Evolutionary conservation across 306 rosid genomes (phyloP).

Genomic region (Rubus parviflorus): DNA sequence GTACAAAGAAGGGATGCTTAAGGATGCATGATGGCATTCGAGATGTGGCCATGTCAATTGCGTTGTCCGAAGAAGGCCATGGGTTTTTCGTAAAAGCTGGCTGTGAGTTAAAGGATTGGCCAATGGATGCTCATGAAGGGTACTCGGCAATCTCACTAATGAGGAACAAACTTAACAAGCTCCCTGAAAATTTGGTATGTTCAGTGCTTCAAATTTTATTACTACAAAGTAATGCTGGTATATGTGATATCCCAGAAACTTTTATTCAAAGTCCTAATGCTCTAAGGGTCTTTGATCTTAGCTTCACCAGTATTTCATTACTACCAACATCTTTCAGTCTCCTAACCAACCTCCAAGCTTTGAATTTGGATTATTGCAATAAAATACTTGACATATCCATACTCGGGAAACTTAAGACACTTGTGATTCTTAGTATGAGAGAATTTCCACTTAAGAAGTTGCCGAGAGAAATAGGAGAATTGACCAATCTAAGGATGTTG

Average conservation of each 20-base stretch:
- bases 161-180: slow-evolving; percentile 12
- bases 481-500: background rate
- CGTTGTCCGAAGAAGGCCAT: background rate
- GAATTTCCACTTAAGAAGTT: background rate
- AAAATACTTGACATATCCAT: background rate
- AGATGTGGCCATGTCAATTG: slow-evolving; percentile 22
- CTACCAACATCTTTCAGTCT: background rate
- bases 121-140: background rate
- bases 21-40: slow-evolving; percentile 33
- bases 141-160: slow-evolving; percentile 13
- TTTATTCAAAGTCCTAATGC: background rate
- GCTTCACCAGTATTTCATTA: background rate
- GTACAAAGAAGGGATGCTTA: background rate
- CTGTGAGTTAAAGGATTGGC: background rate
- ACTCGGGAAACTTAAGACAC: background rate
- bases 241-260: background rate
- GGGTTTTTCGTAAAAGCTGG: slow-evolving; percentile 7
- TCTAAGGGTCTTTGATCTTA: background rate
- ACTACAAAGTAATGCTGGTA: slow-evolving; percentile 10
- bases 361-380: slow-evolving; percentile 6
- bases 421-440: slow-evolving; percentile 8
- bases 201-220: slow-evolving; percentile 12
- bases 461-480: background rate
- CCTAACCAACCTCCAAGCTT: background rate
- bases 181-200: background rate